Base-by-base conservation (phyloP, 1,284 basidiomycete species). In the Hymenochaete sp. region DNA sequence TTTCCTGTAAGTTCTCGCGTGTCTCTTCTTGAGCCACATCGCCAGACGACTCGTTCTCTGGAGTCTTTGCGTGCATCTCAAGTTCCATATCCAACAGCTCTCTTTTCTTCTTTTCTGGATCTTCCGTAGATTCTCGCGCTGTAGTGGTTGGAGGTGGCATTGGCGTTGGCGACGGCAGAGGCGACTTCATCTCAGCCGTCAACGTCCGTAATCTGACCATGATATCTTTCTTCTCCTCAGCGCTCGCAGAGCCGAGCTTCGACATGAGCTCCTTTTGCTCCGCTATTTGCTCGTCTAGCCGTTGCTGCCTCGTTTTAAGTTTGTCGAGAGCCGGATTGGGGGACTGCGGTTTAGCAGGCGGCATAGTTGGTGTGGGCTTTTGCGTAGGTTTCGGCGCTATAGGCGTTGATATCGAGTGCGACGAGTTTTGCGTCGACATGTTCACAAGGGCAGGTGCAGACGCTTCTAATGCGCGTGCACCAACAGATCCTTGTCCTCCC, bases 211-310 rank as follows among this genome's bases (percentile, higher is more conserved):
- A 63, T 52, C 82, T 74, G 4, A 71, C 69, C 75, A 93, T 82
- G 46, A 92, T 81, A 32, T 68, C 67, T 60, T 91, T 82, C 70
- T 90, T 95, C 64, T 91, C 87, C 31, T 80, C 73, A 0, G 72
- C 60, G 13, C 79, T 72, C 5, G 81, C 79, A 16, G 74, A 73
- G 18, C 67, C 65, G 10, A 93, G 67, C 36, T 79, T 77, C 18
- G 73, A 75, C 75, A 96, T 84, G 40, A 96, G 68, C 4, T 79
- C 70, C 64, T 95, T 96, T 63, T 95, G 93, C 66, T 95, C 91
- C 0, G 82, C 75, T 52, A 96, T 89, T 58, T 88, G 81, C 55
- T 83, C 75, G 54, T 96, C 89, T 18, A 93, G 68, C 39, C 82
- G 69, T 46, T 81, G 73, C 57, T 89, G 82, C 58, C 85, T 83